phyloP scores from a whole-genome alignment of 2,329 filamentous ascomycete species.

The Calonectria pauciramosa region DNA sequence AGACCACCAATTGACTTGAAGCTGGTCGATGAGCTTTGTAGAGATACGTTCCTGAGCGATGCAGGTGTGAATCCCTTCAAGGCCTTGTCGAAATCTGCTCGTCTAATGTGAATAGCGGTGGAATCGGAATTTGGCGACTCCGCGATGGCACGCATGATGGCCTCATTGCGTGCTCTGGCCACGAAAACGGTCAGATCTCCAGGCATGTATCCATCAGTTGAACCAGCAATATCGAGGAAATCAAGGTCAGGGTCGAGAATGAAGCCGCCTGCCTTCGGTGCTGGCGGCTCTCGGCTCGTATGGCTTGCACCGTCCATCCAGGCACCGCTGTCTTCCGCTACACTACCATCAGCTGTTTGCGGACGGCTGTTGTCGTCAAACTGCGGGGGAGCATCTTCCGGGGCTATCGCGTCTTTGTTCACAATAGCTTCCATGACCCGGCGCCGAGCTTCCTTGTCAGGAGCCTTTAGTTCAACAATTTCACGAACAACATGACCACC shows the following conservation, averaged over 20 bases:
- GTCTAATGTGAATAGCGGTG: conserved; percentile 72
- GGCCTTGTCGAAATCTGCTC: conserved; percentile 85
- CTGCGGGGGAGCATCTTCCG: conserved; percentile 54
- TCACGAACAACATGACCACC: conserved; percentile 94
- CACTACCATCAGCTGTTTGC: conserved; percentile 68
- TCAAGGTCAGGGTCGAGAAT: conserved; percentile 83
- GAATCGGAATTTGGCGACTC: conserved; percentile 63
- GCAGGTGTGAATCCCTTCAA: conserved; percentile 95
- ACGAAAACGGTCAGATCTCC: conserved; percentile 91
- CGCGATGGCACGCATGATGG: conserved; percentile 85
- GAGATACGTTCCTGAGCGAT: conserved; percentile 91
- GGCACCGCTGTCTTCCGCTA: conserved; percentile 68
- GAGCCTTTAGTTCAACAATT: conserved; percentile 89
- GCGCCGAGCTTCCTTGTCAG: conserved; percentile 90
- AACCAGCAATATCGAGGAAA: conserved; percentile 91
- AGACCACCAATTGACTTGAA: conserved; percentile 95
- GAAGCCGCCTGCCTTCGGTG: conserved; percentile 71
- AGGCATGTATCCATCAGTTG: conserved; percentile 98
- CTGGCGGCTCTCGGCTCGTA: conserved; percentile 57
- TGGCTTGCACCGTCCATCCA: conserved; percentile 84
- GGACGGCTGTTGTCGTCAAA: conserved; percentile 65
- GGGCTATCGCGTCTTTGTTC: conserved; percentile 62
- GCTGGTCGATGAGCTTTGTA: conserved; percentile 93
- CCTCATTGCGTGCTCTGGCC: conserved; percentile 89
- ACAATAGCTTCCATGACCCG: conserved; percentile 87